Evolutionary conservation across 106 monocot species (phyloP).

Genomic region (Xerophyta viscosa): DNA sequence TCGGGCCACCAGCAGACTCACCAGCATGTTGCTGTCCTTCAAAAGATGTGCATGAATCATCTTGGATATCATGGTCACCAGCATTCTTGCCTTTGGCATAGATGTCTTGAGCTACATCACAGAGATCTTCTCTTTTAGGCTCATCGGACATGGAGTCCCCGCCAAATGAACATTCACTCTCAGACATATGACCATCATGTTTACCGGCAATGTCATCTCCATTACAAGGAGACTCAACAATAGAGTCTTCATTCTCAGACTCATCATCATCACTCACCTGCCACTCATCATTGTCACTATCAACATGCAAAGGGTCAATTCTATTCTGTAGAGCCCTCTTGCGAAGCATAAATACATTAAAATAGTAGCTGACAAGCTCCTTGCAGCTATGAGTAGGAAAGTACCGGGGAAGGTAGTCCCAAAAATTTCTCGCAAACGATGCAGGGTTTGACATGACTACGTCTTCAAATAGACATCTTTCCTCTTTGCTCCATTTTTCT

Average conservation of each 20-base stretch:
- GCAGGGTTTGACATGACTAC: conserved; percentile 62
- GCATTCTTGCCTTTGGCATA: conserved; percentile 1
- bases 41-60: conserved; percentile 76
- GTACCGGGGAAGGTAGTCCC: conserved; percentile 30
- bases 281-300: conserved; percentile 93
- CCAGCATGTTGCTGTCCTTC: too few species aligned
- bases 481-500: conserved; percentile 64
- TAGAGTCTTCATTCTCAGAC: conserved; percentile 43
- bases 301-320: conserved; percentile 36
- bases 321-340: conserved; percentile 82
- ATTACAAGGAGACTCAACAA: conserved; percentile 36
- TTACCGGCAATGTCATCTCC: not conserved
- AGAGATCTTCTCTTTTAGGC: not conserved
- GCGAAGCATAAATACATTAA: conserved; percentile 84
- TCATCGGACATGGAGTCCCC: conserved; percentile 3
- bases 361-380: conserved; percentile 68
- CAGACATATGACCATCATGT: not conserved
- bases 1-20: conserved; percentile 3
- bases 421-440: conserved; percentile 69
- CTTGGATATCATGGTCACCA: conserved; percentile 36
- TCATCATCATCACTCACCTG: conserved; percentile 25
- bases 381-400: conserved; percentile 27
- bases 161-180: conserved; percentile 7
- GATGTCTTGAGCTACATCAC: conserved; percentile 5
- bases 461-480: conserved; percentile 57